A percentile compares a stretch with the other conserved stretches of the same genome.
Evolutionary conservation across 2,329 filamentous ascomycete species (phyloP).

Genomic region (Penicillium sp.): DNA sequence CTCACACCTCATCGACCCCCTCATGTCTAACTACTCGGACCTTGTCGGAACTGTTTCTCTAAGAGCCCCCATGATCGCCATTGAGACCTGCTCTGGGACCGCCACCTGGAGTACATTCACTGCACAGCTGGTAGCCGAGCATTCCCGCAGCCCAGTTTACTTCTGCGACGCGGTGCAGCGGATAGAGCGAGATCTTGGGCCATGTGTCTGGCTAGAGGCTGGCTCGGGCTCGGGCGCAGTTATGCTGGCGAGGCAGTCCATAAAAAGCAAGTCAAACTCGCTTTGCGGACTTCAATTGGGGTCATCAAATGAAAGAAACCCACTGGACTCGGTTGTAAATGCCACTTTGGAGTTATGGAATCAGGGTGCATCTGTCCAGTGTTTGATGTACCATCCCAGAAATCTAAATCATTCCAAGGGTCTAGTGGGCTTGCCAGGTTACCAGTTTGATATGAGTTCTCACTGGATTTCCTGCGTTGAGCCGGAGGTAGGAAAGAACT

Average conservation of each 20-base stretch:
- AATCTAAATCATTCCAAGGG: not conserved
- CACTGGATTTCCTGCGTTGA: constrained; percentile 7
- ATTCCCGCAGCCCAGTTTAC: constrained; percentile 53
- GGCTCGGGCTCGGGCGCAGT: constrained; percentile 42
- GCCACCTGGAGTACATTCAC: constrained; percentile 6
- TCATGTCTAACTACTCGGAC: constrained; percentile 33
- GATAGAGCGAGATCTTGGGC: constrained; percentile 35
- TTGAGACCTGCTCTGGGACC: constrained; percentile 23
- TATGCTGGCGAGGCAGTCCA: constrained; percentile 25
- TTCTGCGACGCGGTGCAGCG: constrained; percentile 53
- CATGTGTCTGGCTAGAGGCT: constrained; percentile 48
- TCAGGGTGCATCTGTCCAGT: not conserved
- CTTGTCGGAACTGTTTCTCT: constrained; percentile 38
- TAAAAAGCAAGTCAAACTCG: not conserved
- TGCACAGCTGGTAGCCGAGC: constrained; percentile 42
- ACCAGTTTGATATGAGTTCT: not conserved
- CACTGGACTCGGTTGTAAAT: constrained; percentile 28
- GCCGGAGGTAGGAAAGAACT: not conserved
- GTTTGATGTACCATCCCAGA: not conserved
- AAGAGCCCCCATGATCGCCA: constrained; percentile 35
- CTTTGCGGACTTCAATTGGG: not conserved
- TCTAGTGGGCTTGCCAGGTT: not conserved
- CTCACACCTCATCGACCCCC: constrained; percentile 46
- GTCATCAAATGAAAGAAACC: constrained; percentile 2
- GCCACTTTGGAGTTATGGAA: constrained; percentile 21